These are phyloP conservation scores for Sphaerosporella brunnea DNA, from an alignment of 495 filamentous ascomycete species.

Conservation along the genomic window DNA sequence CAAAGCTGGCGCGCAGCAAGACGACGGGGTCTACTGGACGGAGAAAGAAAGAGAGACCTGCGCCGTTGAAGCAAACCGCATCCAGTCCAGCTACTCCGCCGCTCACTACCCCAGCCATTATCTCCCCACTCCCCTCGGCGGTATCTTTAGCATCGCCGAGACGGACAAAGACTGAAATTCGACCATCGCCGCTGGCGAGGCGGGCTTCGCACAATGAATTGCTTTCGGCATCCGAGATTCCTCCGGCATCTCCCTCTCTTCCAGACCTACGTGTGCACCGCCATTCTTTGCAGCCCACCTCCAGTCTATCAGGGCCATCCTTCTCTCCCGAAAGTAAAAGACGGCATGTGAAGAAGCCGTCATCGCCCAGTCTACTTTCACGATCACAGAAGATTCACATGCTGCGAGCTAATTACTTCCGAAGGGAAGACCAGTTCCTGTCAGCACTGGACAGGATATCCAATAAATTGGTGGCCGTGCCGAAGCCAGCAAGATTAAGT, in stretches of 20 bases:
- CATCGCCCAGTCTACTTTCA: slow-evolving; percentile 39
- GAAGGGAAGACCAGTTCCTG: slow-evolving; percentile 53
- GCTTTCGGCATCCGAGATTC: slow-evolving; percentile 32
- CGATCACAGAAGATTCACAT: slow-evolving; percentile 40
- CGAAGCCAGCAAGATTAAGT: slow-evolving; percentile 56
- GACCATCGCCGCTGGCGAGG: slow-evolving; percentile 21
- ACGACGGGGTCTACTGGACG: slow-evolving; percentile 37
- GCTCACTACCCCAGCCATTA: background rate
- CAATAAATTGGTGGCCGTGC: slow-evolving; percentile 53
- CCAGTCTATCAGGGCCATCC: background rate
- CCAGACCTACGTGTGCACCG: slow-evolving; percentile 39
- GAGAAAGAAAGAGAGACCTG: slow-evolving; percentile 31
- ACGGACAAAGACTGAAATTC: slow-evolving; percentile 13
- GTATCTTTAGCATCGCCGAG: background rate
- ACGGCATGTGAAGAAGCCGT: slow-evolving; percentile 30
- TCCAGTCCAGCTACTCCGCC: slow-evolving; percentile 2
- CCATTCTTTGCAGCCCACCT: slow-evolving; percentile 10
- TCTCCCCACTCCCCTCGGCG: background rate
- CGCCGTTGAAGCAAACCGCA: slow-evolving; percentile 29
- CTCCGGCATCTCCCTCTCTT: slow-evolving; percentile 48
- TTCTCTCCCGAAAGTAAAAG: background rate
- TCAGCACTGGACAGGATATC: slow-evolving; percentile 59
- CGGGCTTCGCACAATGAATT: slow-evolving; percentile 28
- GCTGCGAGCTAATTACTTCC: slow-evolving; percentile 55
- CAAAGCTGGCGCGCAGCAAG: slow-evolving; percentile 42